Percentiles rank a stretch among this genome's conserved stretches.
Conservation (phyloP, 352 stramenopile species). For the Plasmopara muralis region DNA sequence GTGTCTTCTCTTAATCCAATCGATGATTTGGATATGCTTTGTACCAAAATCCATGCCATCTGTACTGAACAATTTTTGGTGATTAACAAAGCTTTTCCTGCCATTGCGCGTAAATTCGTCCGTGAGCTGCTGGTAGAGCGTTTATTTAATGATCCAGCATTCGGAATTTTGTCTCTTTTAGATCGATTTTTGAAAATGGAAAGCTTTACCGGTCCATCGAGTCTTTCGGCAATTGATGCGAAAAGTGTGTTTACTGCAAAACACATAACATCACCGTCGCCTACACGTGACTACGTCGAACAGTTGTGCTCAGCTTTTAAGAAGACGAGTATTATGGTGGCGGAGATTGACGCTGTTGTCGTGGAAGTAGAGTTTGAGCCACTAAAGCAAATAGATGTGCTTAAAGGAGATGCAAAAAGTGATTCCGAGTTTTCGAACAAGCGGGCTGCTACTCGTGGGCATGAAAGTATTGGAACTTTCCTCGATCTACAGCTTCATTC, state of each 20-base stretch:
- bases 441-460: conserved; percentile 4
- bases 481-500: conserved; percentile 71
- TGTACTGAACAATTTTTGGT: conserved; percentile 68
- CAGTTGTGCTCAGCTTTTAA: conserved; percentile 62
- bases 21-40: conserved; percentile 60
- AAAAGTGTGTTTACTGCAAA: neutral
- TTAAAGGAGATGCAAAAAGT: conserved; percentile 6
- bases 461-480: conserved; percentile 61
- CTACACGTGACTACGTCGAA: conserved; percentile 45
- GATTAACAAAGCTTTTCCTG: conserved; percentile 55
- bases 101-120: conserved; percentile 31
- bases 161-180: conserved; percentile 69
- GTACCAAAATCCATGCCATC: conserved; percentile 46
- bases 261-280: neutral
- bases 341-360: conserved; percentile 39
- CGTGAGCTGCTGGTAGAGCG: conserved; percentile 63
- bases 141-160: conserved; percentile 73
- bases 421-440: conserved; percentile 3
- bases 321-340: conserved; percentile 42
- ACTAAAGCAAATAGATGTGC: conserved; percentile 1
- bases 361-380: conserved; percentile 4
- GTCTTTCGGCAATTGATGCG: neutral
- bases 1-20: conserved; percentile 43
- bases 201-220: conserved; percentile 11
- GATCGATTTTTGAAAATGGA: conserved; percentile 57